A percentile compares a stretch with the other conserved stretches of the same genome.
Evolutionary conservation across 495 filamentous ascomycete genomes (phyloP).

Genomic region (Geoglossum glabrum): DNA sequence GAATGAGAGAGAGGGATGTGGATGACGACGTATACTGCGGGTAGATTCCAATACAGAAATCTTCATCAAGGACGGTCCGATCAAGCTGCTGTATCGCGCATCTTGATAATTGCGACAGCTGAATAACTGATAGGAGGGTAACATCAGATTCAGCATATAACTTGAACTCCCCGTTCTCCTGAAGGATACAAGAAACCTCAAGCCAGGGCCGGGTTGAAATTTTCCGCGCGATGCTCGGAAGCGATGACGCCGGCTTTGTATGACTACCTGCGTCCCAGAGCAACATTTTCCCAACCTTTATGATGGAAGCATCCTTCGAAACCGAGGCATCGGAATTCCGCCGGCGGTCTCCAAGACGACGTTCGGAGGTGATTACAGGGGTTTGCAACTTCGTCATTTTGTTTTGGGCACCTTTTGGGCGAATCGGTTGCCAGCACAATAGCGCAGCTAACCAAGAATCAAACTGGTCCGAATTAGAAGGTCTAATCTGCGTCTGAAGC

Average conservation of each 20-base stretch:
- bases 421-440: conserved; percentile 83
- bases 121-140: conserved; percentile 57
- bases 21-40: conserved; percentile 55
- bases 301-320: conserved; percentile 69
- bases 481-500: conserved; percentile 52
- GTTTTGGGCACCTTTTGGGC: conserved; percentile 51
- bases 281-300: conserved; percentile 90
- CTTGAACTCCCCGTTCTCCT: conserved; percentile 90
- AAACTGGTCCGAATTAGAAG: conserved; percentile 52
- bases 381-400: conserved; percentile 50
- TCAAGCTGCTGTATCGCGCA: conserved; percentile 80
- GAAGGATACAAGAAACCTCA: conserved; percentile 75
- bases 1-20: conserved; percentile 39
- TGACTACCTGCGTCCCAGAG: conserved; percentile 44
- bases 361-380: conserved; percentile 23
- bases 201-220: conserved; percentile 48
- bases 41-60: conserved; percentile 86
- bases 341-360: conserved; percentile 27
- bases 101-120: conserved; percentile 72
- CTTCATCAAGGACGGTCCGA: conserved; percentile 79
- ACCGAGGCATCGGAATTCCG: conserved; percentile 39
- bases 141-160: conserved; percentile 69
- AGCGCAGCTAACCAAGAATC: conserved; percentile 86
- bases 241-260: conserved; percentile 13
- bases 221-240: conserved; percentile 27